Evolutionary conservation across 2,329 filamentous ascomycete species (phyloP).

Genomic region (Pseudocercospora crystallina): DNA sequence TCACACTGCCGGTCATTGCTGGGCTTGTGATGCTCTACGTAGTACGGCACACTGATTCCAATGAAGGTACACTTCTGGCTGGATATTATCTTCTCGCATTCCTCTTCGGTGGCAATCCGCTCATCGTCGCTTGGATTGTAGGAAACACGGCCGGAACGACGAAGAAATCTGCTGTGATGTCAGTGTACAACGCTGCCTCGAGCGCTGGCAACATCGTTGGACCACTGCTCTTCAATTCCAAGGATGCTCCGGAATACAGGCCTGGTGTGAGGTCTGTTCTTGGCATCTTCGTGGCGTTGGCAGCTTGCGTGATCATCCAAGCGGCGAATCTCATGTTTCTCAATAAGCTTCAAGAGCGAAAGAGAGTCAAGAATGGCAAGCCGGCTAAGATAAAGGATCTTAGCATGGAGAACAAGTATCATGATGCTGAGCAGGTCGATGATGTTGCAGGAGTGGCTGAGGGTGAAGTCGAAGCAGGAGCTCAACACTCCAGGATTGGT

Average conservation of each 20-base stretch:
- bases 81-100: conserved; percentile 68
- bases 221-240: conserved; percentile 59
- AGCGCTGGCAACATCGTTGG: conserved; percentile 66
- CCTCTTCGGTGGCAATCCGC: conserved; percentile 64
- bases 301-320: conserved; percentile 55
- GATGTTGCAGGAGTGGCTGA: conserved; percentile 25
- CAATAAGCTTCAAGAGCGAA: conserved; percentile 57
- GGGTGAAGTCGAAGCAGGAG: conserved; percentile 26
- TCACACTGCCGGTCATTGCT: conserved; percentile 61
- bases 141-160: conserved; percentile 68
- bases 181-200: conserved; percentile 62
- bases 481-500: conserved; percentile 39
- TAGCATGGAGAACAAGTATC: conserved; percentile 59
- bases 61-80: conserved; percentile 53
- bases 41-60: conserved; percentile 45
- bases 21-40: conserved; percentile 60
- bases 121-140: conserved; percentile 68
- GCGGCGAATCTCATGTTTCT: conserved; percentile 55
- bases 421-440: conserved; percentile 30
- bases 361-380: conserved; percentile 61
- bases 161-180: conserved; percentile 66
- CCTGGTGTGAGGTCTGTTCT: conserved; percentile 58
- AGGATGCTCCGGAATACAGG: conserved; percentile 59
- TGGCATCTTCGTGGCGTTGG: conserved; percentile 55
- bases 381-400: conserved; percentile 58